Percentiles rank a stretch among this genome's conserved stretches.
These are phyloP conservation scores for Yarrowia galli DNA, from an alignment of 1,139 yeast genomes.

Conservation along the genomic window DNA sequence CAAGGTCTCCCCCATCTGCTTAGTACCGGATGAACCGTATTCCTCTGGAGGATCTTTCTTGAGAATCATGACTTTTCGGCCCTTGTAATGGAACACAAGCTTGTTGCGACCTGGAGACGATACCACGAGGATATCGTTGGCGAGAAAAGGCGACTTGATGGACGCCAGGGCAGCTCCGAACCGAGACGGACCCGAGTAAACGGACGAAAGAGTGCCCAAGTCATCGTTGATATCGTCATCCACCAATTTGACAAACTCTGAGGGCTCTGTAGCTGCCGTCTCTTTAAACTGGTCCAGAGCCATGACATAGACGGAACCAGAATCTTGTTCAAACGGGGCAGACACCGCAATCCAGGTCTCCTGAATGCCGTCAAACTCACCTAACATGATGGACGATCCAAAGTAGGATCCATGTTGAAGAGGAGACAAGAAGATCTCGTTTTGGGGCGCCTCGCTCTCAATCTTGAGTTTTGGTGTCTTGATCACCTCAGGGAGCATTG, in stretches of 20 bases:
- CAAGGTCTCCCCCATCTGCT: slow-evolving; percentile 25
- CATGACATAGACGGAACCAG: slow-evolving; percentile 25
- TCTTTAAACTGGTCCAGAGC: slow-evolving; percentile 28
- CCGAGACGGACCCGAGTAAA: slow-evolving; percentile 22
- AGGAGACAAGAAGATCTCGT: slow-evolving; percentile 24
- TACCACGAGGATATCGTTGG: slow-evolving; percentile 21
- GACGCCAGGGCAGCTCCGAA: slow-evolving; percentile 28
- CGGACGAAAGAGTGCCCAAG: slow-evolving; percentile 3
- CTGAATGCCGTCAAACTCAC: slow-evolving; percentile 49
- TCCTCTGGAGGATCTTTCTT: background rate
- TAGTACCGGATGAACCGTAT: background rate
- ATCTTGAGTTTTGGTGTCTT: slow-evolving; percentile 3
- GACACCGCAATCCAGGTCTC: slow-evolving; percentile 57
- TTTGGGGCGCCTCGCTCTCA: slow-evolving; percentile 5
- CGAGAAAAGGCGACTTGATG: slow-evolving; percentile 5
- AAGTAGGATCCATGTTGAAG: slow-evolving; percentile 44
- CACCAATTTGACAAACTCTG: slow-evolving; percentile 12
- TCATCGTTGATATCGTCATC: slow-evolving; percentile 28
- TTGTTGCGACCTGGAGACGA: slow-evolving; percentile 14
- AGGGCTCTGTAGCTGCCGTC: background rate
- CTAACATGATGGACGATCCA: slow-evolving; percentile 58
- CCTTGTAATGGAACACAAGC: slow-evolving; percentile 28
- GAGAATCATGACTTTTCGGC: slow-evolving; percentile 12
- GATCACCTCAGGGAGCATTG: slow-evolving; percentile 22
- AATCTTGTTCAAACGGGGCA: slow-evolving; percentile 55